phyloP scores from a whole-genome alignment of 1,284 basidiomycete species.

The Thecaphora thlaspeos region DNA sequence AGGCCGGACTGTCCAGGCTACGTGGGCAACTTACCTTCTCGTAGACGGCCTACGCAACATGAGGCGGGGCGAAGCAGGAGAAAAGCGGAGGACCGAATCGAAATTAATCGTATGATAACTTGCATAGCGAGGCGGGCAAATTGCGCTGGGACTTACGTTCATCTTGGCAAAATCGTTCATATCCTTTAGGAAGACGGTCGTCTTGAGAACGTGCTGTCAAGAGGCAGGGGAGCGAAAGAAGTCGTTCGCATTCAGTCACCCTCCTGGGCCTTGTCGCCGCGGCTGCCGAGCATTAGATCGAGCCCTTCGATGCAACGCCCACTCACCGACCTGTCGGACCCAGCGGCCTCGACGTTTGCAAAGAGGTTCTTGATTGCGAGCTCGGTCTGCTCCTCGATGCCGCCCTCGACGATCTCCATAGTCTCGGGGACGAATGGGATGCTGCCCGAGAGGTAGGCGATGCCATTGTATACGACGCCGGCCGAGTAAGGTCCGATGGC shows the following conservation, averaged over 20 bases:
- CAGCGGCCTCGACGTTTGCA: constrained; percentile 77
- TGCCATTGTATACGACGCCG: constrained; percentile 73
- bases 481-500: constrained; percentile 62
- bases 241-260: too few relatives aligned
- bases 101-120: too few relatives aligned
- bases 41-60: constrained; percentile 53
- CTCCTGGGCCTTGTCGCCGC: too few relatives aligned
- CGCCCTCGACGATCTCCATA: constrained; percentile 72
- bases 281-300: too few relatives aligned
- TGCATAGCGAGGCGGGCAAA: too few relatives aligned
- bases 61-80: too few relatives aligned
- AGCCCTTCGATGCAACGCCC: too few relatives aligned
- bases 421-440: constrained; percentile 79
- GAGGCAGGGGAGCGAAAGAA: not conserved
- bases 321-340: constrained; percentile 55
- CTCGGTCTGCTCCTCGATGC: constrained; percentile 77
- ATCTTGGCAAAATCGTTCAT: constrained; percentile 87
- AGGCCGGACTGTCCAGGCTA: too few relatives aligned
- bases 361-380: constrained; percentile 85
- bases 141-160: constrained; percentile 63
- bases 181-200: constrained; percentile 78
- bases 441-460: constrained; percentile 86
- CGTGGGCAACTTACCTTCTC: constrained; percentile 41
- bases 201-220: constrained; percentile 36
- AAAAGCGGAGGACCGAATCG: too few relatives aligned